phyloP scores from a whole-genome alignment of 1,284 basidiomycete genomes.

The Gomphus bonarii region DNA sequence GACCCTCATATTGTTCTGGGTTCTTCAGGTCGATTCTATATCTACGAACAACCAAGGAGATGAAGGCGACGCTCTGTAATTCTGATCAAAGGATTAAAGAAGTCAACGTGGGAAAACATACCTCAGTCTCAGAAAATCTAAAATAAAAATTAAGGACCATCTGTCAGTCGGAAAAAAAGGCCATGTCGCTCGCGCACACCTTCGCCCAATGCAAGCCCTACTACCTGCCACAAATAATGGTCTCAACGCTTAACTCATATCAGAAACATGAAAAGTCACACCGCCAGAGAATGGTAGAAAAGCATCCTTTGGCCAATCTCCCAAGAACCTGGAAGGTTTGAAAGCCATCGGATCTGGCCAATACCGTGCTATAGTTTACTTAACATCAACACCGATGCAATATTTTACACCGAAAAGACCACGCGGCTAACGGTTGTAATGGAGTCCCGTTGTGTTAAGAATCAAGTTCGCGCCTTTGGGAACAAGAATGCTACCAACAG shows the following conservation, averaged over 20 bases:
- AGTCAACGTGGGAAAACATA: neutral
- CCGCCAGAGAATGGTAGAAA: conserved; percentile 45
- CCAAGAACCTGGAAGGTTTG: conserved; percentile 40
- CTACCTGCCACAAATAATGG: conserved; percentile 19
- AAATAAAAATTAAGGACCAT: conserved; percentile 15
- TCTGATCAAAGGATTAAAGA: neutral
- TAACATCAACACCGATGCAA: neutral
- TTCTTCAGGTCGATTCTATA: conserved; percentile 17
- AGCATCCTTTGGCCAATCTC: conserved; percentile 38
- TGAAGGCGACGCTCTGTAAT: conserved; percentile 11
- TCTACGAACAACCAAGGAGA: conserved; percentile 15
- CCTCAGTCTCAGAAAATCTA: conserved; percentile 9
- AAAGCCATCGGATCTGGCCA: conserved; percentile 43
- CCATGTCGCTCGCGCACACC: conserved; percentile 21
- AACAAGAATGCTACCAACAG: conserved; percentile 29
- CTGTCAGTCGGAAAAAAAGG: neutral
- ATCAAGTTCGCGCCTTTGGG: conserved; percentile 33
- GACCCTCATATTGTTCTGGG: conserved; percentile 14
- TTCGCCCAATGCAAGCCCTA: conserved; percentile 42
- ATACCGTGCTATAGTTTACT: conserved; percentile 27
- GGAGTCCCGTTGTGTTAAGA: conserved; percentile 34
- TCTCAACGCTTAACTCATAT: neutral
- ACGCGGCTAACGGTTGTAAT: conserved; percentile 30
- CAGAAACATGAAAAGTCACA: conserved; percentile 12
- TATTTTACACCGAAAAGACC: neutral